Base-by-base conservation (phyloP, 352 stramenopile species). In the Phytophthora multivora region DNA sequence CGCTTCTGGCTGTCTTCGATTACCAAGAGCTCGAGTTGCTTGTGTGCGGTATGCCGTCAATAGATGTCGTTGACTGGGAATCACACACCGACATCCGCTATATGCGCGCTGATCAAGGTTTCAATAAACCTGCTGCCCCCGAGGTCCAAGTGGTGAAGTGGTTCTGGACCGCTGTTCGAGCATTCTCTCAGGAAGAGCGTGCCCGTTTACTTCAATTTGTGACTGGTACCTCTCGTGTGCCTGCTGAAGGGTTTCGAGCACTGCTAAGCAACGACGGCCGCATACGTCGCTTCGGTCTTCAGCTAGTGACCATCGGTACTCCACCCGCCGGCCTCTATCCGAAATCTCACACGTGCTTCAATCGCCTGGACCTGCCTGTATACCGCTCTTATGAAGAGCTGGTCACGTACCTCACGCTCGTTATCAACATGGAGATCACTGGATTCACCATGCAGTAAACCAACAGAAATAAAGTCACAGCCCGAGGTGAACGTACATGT, bases 381-480 rank as follows among this genome's bases (percentile, higher is more conserved):
- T 95, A 95, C 59, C 70, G 76, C 18, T 84, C 75, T 7, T 79
- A 79, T 11, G 57, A 91, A 65, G 71, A 91, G 75, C 85, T 99
- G 69, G 88, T 91, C 67, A 97, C 97, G 63, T 98, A 98, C 74
- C 79, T 99, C 10, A 84, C 98, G 8, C 90, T 98, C 51, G 96
- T 98, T 10, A 99, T 99, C 61, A 98, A 98, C 52, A 99, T 99
- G 95, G 94, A 98, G 73, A 90, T 96, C 64, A 98, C 95, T 13
- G 95, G 95, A 31, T 99, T 99, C 66, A 93, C 93, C 50, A 98
- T 98, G 78, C 95, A 99, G 57, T 99, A 93, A 66, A 19, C 16
- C 43, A 48, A 48, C 21, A 60, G n/a, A 56, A 19, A 66, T 18
- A 66, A n/a, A 55, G 46, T 16, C 23, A 43, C 18, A 25, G 21